Evolutionary conservation across 352 stramenopile genomes (phyloP), one percentile per base, ranked within the genome.

Genomic region (Phytophthora palmivora): DNA sequence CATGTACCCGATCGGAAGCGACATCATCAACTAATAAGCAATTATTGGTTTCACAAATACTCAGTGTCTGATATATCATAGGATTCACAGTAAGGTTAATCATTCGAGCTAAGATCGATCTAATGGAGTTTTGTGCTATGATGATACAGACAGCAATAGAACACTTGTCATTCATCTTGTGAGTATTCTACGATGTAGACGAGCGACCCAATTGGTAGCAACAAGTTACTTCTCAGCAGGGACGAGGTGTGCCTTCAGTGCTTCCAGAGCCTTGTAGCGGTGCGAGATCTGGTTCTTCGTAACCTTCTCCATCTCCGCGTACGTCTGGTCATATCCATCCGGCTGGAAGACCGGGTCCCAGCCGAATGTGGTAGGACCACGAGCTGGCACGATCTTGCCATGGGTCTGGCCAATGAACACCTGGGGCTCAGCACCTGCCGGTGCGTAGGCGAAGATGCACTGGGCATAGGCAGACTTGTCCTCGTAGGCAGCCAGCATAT

Each of bases 381-480:
- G 85, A 8, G 96, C 94, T 15, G 86, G 81, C 28, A 98, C 94
- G 64, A 99, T 99, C 51, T 78, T 95, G 53, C 97, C 97, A 12
- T 85, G 72, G 2, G 93, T 98, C 63, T 85, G 84, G 5, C 96
- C 96, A 49, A 98, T 84, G 67, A 99, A 99, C n/a, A 98, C 77
- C 41, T 96, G 64, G 11, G 96, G 85, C 66, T 98, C 88, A 12
- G 81, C 69, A 60, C 63, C 89, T 45, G 73, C 74, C 12, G 61
- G 66, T 24, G 79, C 92, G 52, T 97, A 98, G 33, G 96, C 96
- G 70, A 99, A 98, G 58, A 98, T 97, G 72, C 96, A 99, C 75
- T 98, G 88, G 42, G 96, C 97, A 72, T 98, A 98, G 4, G 96
- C 97, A 43, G 83, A 92, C 70, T 98, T 98, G 82, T 99, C 96